Base-by-base conservation (phyloP, 2,329 filamentous ascomycete genomes). In the Fusarium xyrophilum region DNA sequence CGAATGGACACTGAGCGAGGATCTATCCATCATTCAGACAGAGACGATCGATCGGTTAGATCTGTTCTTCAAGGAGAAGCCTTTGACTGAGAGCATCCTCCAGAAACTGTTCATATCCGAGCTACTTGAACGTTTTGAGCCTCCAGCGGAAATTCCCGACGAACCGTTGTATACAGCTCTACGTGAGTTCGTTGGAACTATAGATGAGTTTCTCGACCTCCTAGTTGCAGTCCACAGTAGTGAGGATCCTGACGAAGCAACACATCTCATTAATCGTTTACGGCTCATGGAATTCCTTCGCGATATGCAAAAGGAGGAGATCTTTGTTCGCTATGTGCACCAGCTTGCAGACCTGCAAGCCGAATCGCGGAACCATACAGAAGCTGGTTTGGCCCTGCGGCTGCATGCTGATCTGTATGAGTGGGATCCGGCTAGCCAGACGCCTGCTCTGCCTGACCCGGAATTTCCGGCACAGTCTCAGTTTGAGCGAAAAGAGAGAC, bases 11-110 rank as follows among this genome's bases (percentile, higher is more conserved):
- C 80, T 99, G 68, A 97, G 93, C 76, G 92, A 97, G 76, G 95
- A 98, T 76, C 82, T 99, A 48, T 91, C 91, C 5, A 89, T 96
- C 48, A 92, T 99, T 53, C 94, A 98, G 79, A 96, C 93, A 4
- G 96, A 97, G 79, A 94, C 98, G 83, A 97, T 99, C 72, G 95
- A 97, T 74, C 96, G 92, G 69, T 82, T 99, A 56, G 96, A 99
- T 76, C 84, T 86, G 27, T 88, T 97, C 54, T 97, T 97, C 84
- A 97, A 97, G 79, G 88, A 90, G 11, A 96, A 94, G 80, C 89
- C 91, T 9, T 84, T 97, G 75, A 96, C 91, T 1, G 95, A 97
- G 79, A 95, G 90, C 68, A 90, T 97, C 32, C 83, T 96, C 46
- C 94, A 97, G 76, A 98, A 97, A 79, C 86, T 96, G 3, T 98